phyloP scores from a whole-genome alignment of 75 land plant species.

The Sequoia sempervirens region DNA sequence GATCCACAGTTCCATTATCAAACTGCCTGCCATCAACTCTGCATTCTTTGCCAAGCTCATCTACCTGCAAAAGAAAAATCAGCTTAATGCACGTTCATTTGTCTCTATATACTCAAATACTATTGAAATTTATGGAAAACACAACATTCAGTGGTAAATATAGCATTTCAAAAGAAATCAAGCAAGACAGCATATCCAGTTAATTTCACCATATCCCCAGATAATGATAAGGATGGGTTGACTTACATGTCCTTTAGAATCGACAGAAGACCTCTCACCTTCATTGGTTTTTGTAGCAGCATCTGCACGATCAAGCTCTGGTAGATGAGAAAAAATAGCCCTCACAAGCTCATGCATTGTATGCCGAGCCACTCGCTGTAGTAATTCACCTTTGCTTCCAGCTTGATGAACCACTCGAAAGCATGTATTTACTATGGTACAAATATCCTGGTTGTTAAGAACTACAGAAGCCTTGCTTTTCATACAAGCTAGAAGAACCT shows the following conservation, averaged over 20 bases:
- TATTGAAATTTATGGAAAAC: constrained; percentile 2
- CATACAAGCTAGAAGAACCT: constrained; percentile 89
- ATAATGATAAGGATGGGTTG: not conserved
- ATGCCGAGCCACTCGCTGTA: constrained; percentile 85
- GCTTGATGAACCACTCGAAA: constrained; percentile 97
- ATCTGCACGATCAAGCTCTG: constrained; percentile 46
- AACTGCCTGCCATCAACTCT: constrained; percentile 24
- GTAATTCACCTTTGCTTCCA: constrained; percentile 83
- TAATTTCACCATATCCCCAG: not conserved
- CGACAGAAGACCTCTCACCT: constrained; percentile 13
- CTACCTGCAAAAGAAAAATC: constrained; percentile 26
- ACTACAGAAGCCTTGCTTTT: constrained; percentile 59
- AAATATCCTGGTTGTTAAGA: constrained; percentile 86
- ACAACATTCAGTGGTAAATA: not conserved
- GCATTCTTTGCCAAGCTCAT: constrained; percentile 25
- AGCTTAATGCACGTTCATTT: not conserved
- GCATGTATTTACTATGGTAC: constrained; percentile 88
- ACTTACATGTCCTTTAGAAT: constrained; percentile 32
- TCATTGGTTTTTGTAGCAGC: constrained; percentile 25
- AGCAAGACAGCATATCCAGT: not conserved
- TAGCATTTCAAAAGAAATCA: not conserved
- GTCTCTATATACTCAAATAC: not conserved
- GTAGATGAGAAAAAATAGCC: constrained; percentile 72
- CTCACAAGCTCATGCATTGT: constrained; percentile 97
- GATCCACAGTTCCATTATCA: constrained; percentile 45